phyloP scores from a whole-genome alignment of 2,329 filamentous ascomycete species.

The Penicillium sp. region DNA sequence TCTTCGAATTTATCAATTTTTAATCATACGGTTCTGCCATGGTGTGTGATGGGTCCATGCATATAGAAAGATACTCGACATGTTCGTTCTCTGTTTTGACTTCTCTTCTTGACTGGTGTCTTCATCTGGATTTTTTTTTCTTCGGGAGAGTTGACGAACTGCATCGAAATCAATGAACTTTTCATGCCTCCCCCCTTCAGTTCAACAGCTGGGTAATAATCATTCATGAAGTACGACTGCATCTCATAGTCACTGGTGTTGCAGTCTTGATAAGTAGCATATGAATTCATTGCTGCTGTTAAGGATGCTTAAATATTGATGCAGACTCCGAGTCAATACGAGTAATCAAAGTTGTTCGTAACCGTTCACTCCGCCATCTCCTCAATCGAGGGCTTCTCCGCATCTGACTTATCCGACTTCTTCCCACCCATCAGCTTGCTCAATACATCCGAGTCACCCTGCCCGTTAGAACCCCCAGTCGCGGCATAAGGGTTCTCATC shows the following conservation, averaged over 20 bases:
- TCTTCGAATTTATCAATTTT: constrained; percentile 16
- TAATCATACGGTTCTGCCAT: constrained; percentile 23
- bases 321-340: background rate
- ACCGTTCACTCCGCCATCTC: constrained; percentile 30
- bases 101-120: constrained; percentile 15
- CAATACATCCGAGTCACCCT: constrained; percentile 32
- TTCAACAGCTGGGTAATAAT: background rate
- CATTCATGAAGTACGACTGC: background rate
- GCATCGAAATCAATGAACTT: constrained; percentile 18
- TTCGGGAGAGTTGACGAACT: constrained; percentile 8
- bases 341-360: no score
- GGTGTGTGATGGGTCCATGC: constrained; percentile 27
- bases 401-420: constrained; percentile 19
- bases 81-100: constrained; percentile 17
- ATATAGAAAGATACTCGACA: constrained; percentile 27
- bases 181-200: constrained; percentile 7
- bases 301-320: background rate
- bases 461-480: constrained; percentile 9
- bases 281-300: background rate
- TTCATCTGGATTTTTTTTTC: constrained; percentile 14
- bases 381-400: constrained; percentile 38
- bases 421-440: constrained; percentile 39
- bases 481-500: constrained; percentile 13
- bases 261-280: background rate
- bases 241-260: background rate